Conservation (phyloP, 495 filamentous ascomycete genomes). For the Tirmania nivea region DNA sequence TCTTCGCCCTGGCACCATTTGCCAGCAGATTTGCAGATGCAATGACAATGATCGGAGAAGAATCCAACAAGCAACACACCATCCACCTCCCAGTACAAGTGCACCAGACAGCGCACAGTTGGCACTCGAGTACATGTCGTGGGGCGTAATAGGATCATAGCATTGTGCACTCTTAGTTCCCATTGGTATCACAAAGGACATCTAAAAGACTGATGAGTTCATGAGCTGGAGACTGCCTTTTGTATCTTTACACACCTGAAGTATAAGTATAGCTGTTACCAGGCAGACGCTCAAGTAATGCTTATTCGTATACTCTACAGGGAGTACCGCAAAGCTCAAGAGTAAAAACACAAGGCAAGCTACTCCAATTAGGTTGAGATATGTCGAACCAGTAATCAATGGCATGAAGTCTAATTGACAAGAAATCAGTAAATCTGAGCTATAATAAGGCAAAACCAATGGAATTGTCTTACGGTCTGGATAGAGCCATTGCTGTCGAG, state of each 20-base stretch:
- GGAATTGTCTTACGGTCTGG: constrained; percentile 35
- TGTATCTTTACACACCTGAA: constrained; percentile 39
- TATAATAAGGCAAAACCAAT: background rate
- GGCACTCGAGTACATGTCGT: constrained; percentile 65
- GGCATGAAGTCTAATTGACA: constrained; percentile 34
- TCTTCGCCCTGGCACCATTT: constrained; percentile 62
- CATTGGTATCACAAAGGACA: constrained; percentile 81
- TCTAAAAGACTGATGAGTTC: constrained; percentile 21
- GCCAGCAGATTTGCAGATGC: constrained; percentile 96
- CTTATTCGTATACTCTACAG: constrained; percentile 71
- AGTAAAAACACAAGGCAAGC: constrained; percentile 55
- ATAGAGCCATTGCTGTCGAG: constrained; percentile 64
- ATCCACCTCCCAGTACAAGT: constrained; percentile 65
- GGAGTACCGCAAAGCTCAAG: constrained; percentile 59
- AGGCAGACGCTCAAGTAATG: constrained; percentile 85
- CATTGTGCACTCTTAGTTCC: constrained; percentile 58
- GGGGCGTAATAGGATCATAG: constrained; percentile 72
- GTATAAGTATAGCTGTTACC: constrained; percentile 45
- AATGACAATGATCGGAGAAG: constrained; percentile 80
- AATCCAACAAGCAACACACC: constrained; percentile 58
- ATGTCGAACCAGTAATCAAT: constrained; percentile 44
- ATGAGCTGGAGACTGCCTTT: constrained; percentile 11
- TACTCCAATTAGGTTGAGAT: constrained; percentile 55
- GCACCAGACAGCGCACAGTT: constrained; percentile 78
- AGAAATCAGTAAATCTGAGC: constrained; percentile 6